Evolutionary conservation across 202 grass and related monocot species (phyloP), one percentile per base, ranked within the genome.

Genomic region (Eragrostis tef): DNA sequence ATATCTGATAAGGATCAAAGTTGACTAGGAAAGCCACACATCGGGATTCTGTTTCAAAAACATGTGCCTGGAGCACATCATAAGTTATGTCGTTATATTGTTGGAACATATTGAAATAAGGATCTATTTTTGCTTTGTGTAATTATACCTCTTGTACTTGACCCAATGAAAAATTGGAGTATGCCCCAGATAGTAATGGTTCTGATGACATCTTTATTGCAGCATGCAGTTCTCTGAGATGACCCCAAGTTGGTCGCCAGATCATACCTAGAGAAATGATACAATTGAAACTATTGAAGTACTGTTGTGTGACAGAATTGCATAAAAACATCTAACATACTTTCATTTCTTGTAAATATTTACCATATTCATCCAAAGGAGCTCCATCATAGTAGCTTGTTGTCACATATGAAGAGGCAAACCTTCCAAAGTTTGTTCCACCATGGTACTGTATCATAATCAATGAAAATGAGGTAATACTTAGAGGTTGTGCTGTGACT

Each of bases 311-410:
- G 39, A 4, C 64, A 17, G 1, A 67, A 14, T 53, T 12, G 4
- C 57, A 9, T 45, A 49, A 51, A 67, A 62, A 21, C n/a, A 49
- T 73, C 65, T 72, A 66, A 8, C 68, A 45, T 10, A 3, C 9
- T 62, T 72, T 53, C 14, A 49, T 72, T 41, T 19, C 43, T 8
- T 31, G 1, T 31, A 31, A 31, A 31, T 31, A 39, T 63, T 87
- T 86, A 97, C 92, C 95, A 48, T 98, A 95, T 85, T 93, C 92
- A 73, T 98, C 95, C 27, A 98, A 87, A 57, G 95, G 95, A 80
- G 92, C 92, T 82, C 84, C 79, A 88, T 98, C 92, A 21, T 98
- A 93, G 70, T 98, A 94, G 74, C 74, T 95, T 42, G 92, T 91
- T 62, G 88, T 88, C 24, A 90, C 86, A 74, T 87, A 98, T 77